A percentile compares a stretch with the other conserved stretches of the same genome.
These are phyloP conservation scores for Citrus unshiu DNA, from an alignment of 345 rosid species.

Conservation along the genomic window DNA sequence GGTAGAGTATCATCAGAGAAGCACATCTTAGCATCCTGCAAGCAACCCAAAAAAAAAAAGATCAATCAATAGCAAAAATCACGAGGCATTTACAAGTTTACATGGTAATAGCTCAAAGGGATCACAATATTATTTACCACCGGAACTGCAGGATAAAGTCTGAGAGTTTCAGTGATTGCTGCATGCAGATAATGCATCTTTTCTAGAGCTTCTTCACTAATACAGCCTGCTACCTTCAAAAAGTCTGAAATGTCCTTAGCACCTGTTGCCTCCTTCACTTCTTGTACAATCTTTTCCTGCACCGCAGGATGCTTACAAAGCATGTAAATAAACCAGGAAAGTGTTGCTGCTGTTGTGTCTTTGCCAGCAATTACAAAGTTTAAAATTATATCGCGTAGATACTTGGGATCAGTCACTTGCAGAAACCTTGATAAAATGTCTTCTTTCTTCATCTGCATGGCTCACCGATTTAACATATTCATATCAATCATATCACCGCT, in stretches of 20 bases:
- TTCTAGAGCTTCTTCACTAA: slow-evolving; percentile 40
- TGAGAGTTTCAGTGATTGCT: slow-evolving; percentile 52
- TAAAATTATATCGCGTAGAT: slow-evolving; percentile 51
- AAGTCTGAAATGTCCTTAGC: slow-evolving; percentile 8
- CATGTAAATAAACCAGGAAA: slow-evolving; percentile 57
- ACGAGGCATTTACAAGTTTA: not conserved
- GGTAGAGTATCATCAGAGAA: slow-evolving; percentile 57
- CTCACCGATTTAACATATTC: not conserved
- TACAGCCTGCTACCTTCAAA: slow-evolving; percentile 25
- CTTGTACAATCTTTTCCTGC: slow-evolving; percentile 46
- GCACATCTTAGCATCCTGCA: slow-evolving; percentile 55
- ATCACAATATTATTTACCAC: slow-evolving; percentile 35
- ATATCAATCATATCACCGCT: not conserved
- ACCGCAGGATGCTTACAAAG: slow-evolving; percentile 44
- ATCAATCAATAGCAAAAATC: not conserved
- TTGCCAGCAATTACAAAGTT: slow-evolving; percentile 62
- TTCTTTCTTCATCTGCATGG: slow-evolving; percentile 41
- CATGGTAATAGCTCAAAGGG: not conserved
- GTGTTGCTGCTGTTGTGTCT: slow-evolving; percentile 58
- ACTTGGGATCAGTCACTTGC: slow-evolving; percentile 35
- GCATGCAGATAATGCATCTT: slow-evolving; percentile 62
- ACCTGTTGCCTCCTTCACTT: slow-evolving; percentile 27
- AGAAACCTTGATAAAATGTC: slow-evolving; percentile 63
- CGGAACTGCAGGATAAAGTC: slow-evolving; percentile 58
- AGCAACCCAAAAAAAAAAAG: not conserved